Evolutionary conservation across 768 basidiomycete species (phyloP).

Genomic region (Cyathus striatus): DNA sequence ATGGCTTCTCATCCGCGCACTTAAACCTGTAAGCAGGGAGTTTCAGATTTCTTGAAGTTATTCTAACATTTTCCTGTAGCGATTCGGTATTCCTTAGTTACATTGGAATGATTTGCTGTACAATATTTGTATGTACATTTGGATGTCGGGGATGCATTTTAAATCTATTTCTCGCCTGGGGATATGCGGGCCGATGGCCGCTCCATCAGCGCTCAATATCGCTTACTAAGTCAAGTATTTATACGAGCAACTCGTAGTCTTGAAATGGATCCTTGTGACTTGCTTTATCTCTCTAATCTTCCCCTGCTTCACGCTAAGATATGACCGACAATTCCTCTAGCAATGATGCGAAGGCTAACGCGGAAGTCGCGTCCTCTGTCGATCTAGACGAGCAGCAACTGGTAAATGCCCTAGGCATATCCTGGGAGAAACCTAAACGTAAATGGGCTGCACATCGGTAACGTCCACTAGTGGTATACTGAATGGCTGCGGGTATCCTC

Average conservation of each 20-base stretch:
- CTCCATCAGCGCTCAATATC: not conserved
- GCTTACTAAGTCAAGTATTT: not conserved
- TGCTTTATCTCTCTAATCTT: not conserved
- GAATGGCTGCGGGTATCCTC: constrained; percentile 91
- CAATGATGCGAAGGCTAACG: constrained; percentile 16
- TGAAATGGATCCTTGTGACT: not conserved
- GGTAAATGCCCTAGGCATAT: constrained; percentile 31
- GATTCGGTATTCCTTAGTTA: constrained; percentile 22
- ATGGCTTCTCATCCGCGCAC: constrained; percentile 85
- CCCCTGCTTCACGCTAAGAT: not conserved
- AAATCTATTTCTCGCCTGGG: no score
- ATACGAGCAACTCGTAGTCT: no score
- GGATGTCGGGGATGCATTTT: no score
- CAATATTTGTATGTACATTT: no score
- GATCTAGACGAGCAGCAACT: constrained; percentile 42
- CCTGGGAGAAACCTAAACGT: constrained; percentile 22
- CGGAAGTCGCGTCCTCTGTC: constrained; percentile 16
- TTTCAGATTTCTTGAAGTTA: not conserved
- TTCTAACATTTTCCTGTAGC: constrained; percentile 11
- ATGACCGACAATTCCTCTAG: constrained; percentile 7
- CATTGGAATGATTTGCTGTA: no score
- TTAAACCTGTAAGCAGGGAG: constrained; percentile 63
- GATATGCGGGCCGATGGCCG: not conserved
- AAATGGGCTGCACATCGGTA: constrained; percentile 52
- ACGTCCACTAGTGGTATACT: constrained; percentile 69